These are phyloP conservation scores for Penicillium longicatenatum DNA, from an alignment of 495 filamentous ascomycete species.

Conservation along the genomic window DNA sequence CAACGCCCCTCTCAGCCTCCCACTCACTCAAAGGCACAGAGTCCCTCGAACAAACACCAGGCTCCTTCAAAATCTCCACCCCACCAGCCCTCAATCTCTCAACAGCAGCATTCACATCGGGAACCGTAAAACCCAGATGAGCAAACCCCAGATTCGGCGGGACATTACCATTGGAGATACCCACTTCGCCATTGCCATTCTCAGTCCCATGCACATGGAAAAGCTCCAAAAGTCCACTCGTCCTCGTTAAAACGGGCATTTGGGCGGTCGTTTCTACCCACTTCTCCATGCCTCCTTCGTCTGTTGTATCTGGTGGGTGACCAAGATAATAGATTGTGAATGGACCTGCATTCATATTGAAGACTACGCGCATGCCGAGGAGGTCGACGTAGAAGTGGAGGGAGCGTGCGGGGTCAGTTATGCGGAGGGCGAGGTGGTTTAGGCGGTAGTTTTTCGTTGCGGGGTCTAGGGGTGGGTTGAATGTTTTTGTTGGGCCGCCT, in stretches of 20 bases:
- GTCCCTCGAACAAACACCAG: constrained; percentile 32
- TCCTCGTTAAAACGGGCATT: constrained; percentile 30
- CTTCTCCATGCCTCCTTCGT: constrained; percentile 17
- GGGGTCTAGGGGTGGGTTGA: constrained; percentile 25
- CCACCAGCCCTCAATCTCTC: constrained; percentile 33
- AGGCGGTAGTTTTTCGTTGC: constrained; percentile 44
- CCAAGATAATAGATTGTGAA: constrained; percentile 49
- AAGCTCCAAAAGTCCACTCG: constrained; percentile 38
- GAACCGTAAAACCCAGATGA: constrained; percentile 44
- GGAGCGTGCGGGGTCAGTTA: constrained; percentile 39
- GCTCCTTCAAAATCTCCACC: constrained; percentile 39
- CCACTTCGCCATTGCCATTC: constrained; percentile 2
- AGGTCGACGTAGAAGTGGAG: constrained; percentile 49
- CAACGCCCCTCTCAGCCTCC: constrained; percentile 38
- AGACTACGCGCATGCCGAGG: constrained; percentile 52
- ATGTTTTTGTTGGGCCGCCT: constrained; percentile 30
- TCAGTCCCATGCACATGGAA: constrained; percentile 41
- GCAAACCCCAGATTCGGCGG: constrained; percentile 41
- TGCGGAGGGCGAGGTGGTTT: constrained; percentile 49
- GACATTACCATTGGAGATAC: constrained; percentile 31
- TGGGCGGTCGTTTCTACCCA: constrained; percentile 29
- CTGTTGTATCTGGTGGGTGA: constrained; percentile 26
- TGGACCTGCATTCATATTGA: constrained; percentile 47
- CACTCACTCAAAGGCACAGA: constrained; percentile 38
- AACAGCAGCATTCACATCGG: constrained; percentile 34